Evolutionary conservation across 257 asterid genomes (phyloP).

Genomic region (Avicennia marina): DNA sequence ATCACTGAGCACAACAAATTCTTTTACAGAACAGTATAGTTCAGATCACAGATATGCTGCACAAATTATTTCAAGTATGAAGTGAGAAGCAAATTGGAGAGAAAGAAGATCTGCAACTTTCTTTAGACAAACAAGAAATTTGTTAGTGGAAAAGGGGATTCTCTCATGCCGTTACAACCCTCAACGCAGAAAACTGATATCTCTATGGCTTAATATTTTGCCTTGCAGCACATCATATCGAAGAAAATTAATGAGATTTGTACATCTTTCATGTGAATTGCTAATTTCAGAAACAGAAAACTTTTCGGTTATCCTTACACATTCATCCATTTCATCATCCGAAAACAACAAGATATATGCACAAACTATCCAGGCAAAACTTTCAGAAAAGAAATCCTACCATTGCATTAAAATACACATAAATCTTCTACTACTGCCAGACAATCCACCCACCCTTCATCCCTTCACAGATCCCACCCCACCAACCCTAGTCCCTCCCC

Average conservation of each 20-base stretch:
- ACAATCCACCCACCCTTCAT: no score
- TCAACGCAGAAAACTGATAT: not conserved
- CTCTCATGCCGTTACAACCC: not conserved
- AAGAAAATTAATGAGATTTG: not conserved
- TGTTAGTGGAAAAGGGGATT: not conserved
- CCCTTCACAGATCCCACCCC: not conserved
- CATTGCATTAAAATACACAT: constrained; percentile 10
- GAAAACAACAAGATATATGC: constrained; percentile 1
- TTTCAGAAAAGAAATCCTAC: not conserved
- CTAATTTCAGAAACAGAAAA: not conserved
- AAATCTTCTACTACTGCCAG: constrained; percentile 13
- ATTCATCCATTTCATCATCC: constrained; percentile 3
- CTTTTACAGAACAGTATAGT: not conserved
- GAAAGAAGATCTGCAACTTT: no score
- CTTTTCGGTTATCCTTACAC: not conserved
- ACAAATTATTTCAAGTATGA: not conserved
- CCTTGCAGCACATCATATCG: not conserved
- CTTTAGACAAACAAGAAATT: not conserved
- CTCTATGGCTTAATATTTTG: not conserved
- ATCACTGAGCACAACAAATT: not conserved
- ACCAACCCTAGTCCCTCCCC: no score
- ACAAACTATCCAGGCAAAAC: constrained; percentile 1
- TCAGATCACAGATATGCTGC: not conserved
- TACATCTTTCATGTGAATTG: constrained; percentile 1
- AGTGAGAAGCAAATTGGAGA: not conserved